Evolutionary conservation across 352 stramenopile genomes (phyloP).

Genomic region (Globisporangium radiosum): DNA sequence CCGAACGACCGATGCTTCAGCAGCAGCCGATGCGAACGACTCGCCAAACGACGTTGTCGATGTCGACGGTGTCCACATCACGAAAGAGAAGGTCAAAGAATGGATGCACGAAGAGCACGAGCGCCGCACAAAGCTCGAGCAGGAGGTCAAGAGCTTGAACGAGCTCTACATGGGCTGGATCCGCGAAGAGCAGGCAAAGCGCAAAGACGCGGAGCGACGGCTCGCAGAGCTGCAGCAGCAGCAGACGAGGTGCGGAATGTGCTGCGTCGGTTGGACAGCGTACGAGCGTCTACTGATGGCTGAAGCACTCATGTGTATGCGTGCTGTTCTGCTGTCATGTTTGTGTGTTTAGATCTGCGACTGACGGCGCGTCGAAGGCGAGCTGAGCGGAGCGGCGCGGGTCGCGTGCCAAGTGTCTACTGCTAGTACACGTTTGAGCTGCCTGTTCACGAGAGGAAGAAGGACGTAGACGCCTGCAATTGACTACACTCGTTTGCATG

Average conservation of each 20-base stretch:
- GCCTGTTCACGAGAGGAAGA: not conserved
- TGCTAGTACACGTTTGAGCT: not conserved
- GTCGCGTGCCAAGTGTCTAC: not conserved
- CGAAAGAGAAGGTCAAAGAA: constrained; percentile 49
- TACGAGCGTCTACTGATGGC: not conserved
- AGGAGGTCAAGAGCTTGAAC: constrained; percentile 75
- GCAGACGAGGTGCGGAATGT: constrained; percentile 11
- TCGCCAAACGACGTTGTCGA: constrained; percentile 11
- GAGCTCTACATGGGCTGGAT: constrained; percentile 84
- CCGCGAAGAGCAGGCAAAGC: constrained; percentile 71
- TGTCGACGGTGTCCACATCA: constrained; percentile 20
- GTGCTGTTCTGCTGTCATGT: not conserved
- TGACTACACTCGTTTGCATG: no score
- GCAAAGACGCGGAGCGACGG: constrained; percentile 57
- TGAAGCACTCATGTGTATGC: not conserved
- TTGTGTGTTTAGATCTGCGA: not conserved
- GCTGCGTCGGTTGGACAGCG: not conserved
- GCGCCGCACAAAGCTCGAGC: constrained; percentile 60
- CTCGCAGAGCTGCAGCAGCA: constrained; percentile 39
- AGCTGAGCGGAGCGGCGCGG: not conserved
- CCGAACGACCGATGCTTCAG: not conserved
- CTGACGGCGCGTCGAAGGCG: not conserved
- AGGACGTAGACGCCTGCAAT: no score
- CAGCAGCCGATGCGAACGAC: constrained; percentile 1
- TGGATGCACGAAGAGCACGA: constrained; percentile 71